Conservation (phyloP, 192 early-diverging fungal species). For the Kickxella alabastrina region DNA sequence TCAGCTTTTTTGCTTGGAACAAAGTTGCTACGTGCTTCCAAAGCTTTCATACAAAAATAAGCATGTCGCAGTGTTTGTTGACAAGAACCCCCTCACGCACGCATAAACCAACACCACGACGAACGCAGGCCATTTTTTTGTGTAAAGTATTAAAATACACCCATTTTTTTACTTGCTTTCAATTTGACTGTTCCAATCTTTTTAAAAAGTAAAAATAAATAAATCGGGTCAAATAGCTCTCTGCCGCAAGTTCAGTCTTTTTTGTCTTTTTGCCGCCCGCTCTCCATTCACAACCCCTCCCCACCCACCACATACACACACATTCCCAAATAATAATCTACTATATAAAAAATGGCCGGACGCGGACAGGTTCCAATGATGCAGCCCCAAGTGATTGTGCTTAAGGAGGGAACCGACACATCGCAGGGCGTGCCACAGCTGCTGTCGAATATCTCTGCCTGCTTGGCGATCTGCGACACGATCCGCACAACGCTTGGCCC, state of each 20-base stretch:
- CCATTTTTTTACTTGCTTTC: too few species aligned
- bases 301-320: neutral
- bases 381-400: slow-evolving; percentile 99
- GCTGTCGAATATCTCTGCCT: slow-evolving; percentile 96
- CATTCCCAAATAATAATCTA: neutral
- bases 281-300: neutral
- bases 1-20: neutral
- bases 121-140: too few species aligned
- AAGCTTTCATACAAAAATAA: too few species aligned
- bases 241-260: neutral
- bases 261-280: neutral
- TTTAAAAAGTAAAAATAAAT: neutral
- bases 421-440: slow-evolving; percentile 98
- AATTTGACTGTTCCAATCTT: too few species aligned
- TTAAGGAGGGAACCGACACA: slow-evolving; percentile 97
- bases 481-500: slow-evolving; percentile 96
- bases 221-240: too few species aligned
- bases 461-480: slow-evolving; percentile 89
- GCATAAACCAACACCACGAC: too few species aligned
- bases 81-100: too few species aligned
- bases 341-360: slow-evolving; percentile 46
- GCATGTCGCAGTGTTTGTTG: too few species aligned
- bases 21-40: too few species aligned
- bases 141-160: neutral
- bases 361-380: slow-evolving; percentile 49